These are phyloP conservation scores for Tylopilus sp. DNA, from an alignment of 768 basidiomycete species.

Conservation along the genomic window DNA sequence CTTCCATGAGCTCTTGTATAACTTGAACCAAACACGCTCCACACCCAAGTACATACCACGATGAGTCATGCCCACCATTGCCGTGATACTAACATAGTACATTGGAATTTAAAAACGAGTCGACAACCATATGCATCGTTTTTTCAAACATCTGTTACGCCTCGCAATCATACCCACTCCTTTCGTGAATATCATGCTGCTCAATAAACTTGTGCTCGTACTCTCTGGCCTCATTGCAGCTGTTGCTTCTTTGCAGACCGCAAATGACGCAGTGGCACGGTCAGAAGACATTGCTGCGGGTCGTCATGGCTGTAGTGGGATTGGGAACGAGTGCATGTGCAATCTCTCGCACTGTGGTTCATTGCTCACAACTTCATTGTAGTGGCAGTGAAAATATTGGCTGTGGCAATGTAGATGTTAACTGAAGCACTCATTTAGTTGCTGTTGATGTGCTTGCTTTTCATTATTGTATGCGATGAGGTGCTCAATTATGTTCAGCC, in stretches of 20 bases:
- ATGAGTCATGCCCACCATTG: no score
- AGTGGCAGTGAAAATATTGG: background rate
- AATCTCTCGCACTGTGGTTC: background rate
- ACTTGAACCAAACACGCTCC: no score
- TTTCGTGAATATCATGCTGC: constrained; percentile 2
- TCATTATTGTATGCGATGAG: no score
- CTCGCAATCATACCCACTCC: background rate
- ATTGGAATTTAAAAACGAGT: no score
- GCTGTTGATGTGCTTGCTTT: no score
- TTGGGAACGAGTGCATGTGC: background rate
- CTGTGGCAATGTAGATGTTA: background rate
- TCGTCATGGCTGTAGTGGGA: background rate
- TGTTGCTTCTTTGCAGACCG: background rate
- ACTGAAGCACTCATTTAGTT: no score
- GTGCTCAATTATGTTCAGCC: no score
- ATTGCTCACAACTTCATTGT: background rate
- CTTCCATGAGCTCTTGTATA: no score
- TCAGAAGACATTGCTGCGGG: background rate
- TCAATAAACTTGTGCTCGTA: constrained; percentile 7
- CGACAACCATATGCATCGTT: no score
- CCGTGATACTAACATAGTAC: no score
- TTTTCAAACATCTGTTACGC: background rate
- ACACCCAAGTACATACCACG: no score
- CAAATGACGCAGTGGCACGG: background rate
- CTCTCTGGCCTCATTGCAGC: constrained; percentile 4